Conservation (phyloP, 1,284 basidiomycete genomes). For the Amylostereum areolatum region DNA sequence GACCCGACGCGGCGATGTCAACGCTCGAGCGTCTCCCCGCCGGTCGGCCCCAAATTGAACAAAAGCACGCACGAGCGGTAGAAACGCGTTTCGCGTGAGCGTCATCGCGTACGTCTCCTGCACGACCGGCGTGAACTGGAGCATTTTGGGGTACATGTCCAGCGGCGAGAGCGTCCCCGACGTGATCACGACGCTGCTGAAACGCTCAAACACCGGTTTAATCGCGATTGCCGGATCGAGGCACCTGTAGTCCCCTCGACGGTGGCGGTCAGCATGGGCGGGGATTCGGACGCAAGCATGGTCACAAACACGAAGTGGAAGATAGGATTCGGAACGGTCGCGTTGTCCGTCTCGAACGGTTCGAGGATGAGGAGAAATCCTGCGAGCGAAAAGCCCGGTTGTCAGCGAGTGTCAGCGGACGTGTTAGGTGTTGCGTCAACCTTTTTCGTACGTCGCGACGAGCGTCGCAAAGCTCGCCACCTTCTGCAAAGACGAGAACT, state of each 20-base stretch:
- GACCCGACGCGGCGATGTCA: no score
- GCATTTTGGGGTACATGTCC: constrained; percentile 99
- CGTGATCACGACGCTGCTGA: constrained; percentile 97
- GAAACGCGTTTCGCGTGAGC: constrained; percentile 91
- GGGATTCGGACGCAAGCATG: constrained; percentile 12
- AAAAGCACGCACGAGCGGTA: constrained; percentile 73
- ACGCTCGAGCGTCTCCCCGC: no score
- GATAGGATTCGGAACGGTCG: constrained; percentile 97
- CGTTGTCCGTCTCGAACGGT: constrained; percentile 98
- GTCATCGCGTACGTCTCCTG: constrained; percentile 99
- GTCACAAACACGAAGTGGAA: constrained; percentile 89
- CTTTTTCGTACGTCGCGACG: constrained; percentile 98
- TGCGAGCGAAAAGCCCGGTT: constrained; percentile 22
- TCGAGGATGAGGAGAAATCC: constrained; percentile 97
- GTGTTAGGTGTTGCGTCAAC: constrained; percentile 29
- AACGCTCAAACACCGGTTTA: constrained; percentile 96
- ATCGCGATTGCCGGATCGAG: constrained; percentile 98
- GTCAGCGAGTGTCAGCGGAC: constrained; percentile 2
- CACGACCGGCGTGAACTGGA: constrained; percentile 96
- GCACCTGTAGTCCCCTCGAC: constrained; percentile 49
- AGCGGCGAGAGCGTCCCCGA: constrained; percentile 97
- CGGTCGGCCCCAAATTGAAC: not conserved
- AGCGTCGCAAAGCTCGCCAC: constrained; percentile 96
- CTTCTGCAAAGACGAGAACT: constrained; percentile 89
- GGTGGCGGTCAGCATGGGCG: constrained; percentile 1